phyloP scores from a whole-genome alignment of 1,284 basidiomycete species.

The Takashimella tepidaria region DNA sequence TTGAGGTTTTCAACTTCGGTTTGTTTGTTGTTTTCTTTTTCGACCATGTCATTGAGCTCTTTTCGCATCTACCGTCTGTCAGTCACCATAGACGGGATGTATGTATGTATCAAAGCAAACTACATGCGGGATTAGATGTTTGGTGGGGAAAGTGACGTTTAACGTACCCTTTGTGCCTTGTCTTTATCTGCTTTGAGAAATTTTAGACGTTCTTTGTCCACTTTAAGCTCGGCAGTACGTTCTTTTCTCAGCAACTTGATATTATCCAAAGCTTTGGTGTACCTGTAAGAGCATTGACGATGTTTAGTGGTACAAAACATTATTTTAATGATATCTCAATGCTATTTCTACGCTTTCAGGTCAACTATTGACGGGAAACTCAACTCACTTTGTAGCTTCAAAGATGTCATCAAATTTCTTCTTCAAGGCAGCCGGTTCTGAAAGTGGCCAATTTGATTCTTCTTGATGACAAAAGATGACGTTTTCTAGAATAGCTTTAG shows the following conservation, averaged over 20 bases:
- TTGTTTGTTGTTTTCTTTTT: slow-evolving; percentile 66
- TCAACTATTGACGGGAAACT: not conserved
- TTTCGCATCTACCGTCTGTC: slow-evolving; percentile 36
- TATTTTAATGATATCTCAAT: no score
- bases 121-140: no score
- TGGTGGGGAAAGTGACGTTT: no score
- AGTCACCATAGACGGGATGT: no score
- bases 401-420: slow-evolving; percentile 99
- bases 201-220: slow-evolving; percentile 82
- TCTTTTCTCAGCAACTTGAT: slow-evolving; percentile 90
- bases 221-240: slow-evolving; percentile 80
- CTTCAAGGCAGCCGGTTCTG: slow-evolving; percentile 85
- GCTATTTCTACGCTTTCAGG: not conserved
- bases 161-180: slow-evolving; percentile 63
- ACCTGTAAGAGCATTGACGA: slow-evolving; percentile 53
- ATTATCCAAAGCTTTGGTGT: slow-evolving; percentile 92
- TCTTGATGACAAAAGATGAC: slow-evolving; percentile 99
- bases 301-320: no score
- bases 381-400: slow-evolving; percentile 81
- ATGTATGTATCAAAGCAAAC: no score
- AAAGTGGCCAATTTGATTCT: slow-evolving; percentile 95
- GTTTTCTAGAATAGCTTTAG: slow-evolving; percentile 93
- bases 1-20: slow-evolving; percentile 68
- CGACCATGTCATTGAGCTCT: slow-evolving; percentile 55
- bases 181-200: slow-evolving; percentile 77